Evolutionary conservation across 352 stramenopile species (phyloP).

Genomic region (Phytopythium sindhum): DNA sequence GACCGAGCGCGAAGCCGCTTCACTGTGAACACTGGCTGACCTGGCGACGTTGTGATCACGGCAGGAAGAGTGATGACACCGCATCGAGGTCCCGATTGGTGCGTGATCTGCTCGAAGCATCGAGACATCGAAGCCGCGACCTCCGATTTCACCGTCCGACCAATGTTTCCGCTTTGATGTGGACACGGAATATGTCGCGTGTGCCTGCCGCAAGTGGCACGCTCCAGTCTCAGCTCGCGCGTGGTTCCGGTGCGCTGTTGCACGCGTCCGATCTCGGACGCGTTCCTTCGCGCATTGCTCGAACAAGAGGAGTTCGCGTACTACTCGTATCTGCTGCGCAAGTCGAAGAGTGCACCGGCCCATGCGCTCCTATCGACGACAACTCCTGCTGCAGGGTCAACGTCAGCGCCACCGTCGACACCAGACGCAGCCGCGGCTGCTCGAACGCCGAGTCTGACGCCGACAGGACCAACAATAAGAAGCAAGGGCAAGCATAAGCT

Average conservation of each 20-base stretch:
- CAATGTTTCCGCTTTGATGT: constrained; percentile 38
- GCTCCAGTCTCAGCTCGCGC: constrained; percentile 16
- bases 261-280: constrained; percentile 19
- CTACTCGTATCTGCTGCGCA: constrained; percentile 31
- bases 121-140: not conserved
- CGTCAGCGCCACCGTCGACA: not conserved
- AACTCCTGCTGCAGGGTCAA: not conserved
- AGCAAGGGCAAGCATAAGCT: constrained; percentile 5
- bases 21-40: not conserved
- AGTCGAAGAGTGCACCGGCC: not conserved
- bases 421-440: not conserved
- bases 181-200: constrained; percentile 32
- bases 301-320: constrained; percentile 34
- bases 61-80: not conserved
- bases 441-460: not conserved
- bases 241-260: constrained; percentile 37
- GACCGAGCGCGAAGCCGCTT: not conserved
- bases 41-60: not conserved
- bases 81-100: not conserved
- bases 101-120: constrained; percentile 1
- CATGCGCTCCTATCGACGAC: not conserved
- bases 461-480: not conserved
- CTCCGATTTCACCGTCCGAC: not conserved
- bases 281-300: constrained; percentile 27
- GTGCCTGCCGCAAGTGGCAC: constrained; percentile 19